These are phyloP conservation scores for Boletus pseudo-olivaceus DNA, from an alignment of 768 basidiomycete species.

Conservation along the genomic window DNA sequence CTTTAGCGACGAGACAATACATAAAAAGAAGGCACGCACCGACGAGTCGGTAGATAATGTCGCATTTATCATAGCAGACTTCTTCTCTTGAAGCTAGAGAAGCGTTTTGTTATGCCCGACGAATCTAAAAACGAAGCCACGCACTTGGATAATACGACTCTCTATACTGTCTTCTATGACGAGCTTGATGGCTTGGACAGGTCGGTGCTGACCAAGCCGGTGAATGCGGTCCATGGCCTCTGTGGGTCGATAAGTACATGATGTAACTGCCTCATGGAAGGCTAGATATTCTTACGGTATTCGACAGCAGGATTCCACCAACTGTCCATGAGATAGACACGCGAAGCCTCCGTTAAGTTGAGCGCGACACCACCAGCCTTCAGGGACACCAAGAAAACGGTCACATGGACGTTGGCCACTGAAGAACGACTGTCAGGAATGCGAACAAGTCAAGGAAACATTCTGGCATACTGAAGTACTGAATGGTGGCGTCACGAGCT, in stretches of 20 bases:
- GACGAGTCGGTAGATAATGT: slow-evolving; percentile 80
- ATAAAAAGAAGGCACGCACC: slow-evolving; percentile 36
- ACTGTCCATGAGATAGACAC: slow-evolving; percentile 95
- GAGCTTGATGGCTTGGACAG: slow-evolving; percentile 90
- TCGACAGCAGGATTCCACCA: slow-evolving; percentile 99
- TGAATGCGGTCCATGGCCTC: slow-evolving; percentile 98
- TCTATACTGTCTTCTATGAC: slow-evolving; percentile 97
- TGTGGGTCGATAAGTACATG: slow-evolving; percentile 30
- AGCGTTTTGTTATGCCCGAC: not conserved
- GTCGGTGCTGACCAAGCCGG: slow-evolving; percentile 90
- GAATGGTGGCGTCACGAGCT: slow-evolving; percentile 90
- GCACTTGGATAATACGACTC: slow-evolving; percentile 83
- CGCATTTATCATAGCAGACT: slow-evolving; percentile 91
- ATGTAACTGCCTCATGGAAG: not conserved
- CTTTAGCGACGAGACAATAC: slow-evolving; percentile 9
- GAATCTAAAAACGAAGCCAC: slow-evolving; percentile 6
- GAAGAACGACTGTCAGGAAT: not conserved
- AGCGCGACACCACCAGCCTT: slow-evolving; percentile 95
- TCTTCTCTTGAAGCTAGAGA: slow-evolving; percentile 89
- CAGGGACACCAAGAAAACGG: slow-evolving; percentile 94
- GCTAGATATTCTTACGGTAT: slow-evolving; percentile 55
- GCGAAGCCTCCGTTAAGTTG: slow-evolving; percentile 86
- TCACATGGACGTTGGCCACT: slow-evolving; percentile 93
- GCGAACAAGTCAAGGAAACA: not conserved
- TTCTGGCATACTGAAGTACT: slow-evolving; percentile 75